Evolutionary conservation across 176 grass and related monocot genomes (phyloP).

Genomic region (Phragmites australis): DNA sequence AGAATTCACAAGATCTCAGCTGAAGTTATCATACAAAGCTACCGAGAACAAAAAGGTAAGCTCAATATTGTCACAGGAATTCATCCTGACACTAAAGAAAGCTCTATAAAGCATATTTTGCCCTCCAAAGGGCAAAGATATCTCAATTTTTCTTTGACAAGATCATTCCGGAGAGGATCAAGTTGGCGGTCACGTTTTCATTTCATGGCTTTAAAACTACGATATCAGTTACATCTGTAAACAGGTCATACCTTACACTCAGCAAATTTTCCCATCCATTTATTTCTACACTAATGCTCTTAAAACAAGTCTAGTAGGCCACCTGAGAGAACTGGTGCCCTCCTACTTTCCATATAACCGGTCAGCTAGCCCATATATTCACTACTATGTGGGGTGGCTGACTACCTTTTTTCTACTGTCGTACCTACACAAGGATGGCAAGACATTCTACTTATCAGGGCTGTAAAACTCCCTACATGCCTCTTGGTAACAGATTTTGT

Average conservation of each 20-base stretch:
- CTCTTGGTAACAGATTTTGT: constrained; percentile 2
- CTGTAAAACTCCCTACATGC: not conserved
- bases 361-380: not conserved
- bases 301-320: not conserved
- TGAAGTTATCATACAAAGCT: not conserved
- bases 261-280: not conserved
- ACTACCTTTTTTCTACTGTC: not conserved
- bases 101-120: not conserved
- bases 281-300: not conserved
- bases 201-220: not conserved
- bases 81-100: not conserved
- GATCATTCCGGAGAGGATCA: not conserved
- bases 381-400: not conserved
- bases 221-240: not conserved
- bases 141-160: not conserved
- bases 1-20: not conserved
- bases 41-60: not conserved
- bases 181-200: not conserved
- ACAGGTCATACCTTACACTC: not conserved
- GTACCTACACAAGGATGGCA: not conserved
- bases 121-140: not conserved
- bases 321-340: not conserved
- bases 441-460: not conserved
- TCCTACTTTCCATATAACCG: not conserved
- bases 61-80: not conserved